Conservation (phyloP, 164 flowering plant genomes). For the Stephania japonica region DNA sequence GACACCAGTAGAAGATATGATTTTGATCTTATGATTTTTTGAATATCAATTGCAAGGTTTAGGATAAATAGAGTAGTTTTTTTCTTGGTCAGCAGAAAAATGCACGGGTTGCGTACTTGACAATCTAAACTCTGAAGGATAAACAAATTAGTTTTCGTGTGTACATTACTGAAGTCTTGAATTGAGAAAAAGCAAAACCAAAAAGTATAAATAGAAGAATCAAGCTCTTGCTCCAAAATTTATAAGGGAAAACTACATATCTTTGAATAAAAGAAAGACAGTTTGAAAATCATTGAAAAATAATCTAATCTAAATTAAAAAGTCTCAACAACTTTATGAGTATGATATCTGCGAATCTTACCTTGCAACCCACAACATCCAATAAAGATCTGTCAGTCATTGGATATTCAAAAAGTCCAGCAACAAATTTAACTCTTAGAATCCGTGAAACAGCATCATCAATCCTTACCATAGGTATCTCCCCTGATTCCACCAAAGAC, state of each 20-base stretch:
- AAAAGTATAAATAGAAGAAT: not conserved
- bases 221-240: not conserved
- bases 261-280: not conserved
- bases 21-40: not conserved
- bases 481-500: slow-evolving; percentile 59
- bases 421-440: slow-evolving; percentile 71
- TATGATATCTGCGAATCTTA: slow-evolving; percentile 19
- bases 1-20: not conserved
- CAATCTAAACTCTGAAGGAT: not conserved
- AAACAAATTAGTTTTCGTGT: not conserved
- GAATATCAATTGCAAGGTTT: not conserved
- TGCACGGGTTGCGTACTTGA: too few relatives aligned
- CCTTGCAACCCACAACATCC: slow-evolving; percentile 76
- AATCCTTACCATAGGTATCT: slow-evolving; percentile 57
- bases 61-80: not conserved
- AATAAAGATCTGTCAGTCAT: slow-evolving; percentile 58
- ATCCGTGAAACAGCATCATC: slow-evolving; percentile 89
- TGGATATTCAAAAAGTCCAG: slow-evolving; percentile 78
- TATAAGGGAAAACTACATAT: not conserved
- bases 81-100: too few relatives aligned
- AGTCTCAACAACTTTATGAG: not conserved
- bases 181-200: not conserved
- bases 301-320: not conserved
- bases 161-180: not conserved
- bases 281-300: not conserved